These are phyloP conservation scores for Petunia secreta DNA, from an alignment of 257 asterid species.

Conservation along the genomic window DNA sequence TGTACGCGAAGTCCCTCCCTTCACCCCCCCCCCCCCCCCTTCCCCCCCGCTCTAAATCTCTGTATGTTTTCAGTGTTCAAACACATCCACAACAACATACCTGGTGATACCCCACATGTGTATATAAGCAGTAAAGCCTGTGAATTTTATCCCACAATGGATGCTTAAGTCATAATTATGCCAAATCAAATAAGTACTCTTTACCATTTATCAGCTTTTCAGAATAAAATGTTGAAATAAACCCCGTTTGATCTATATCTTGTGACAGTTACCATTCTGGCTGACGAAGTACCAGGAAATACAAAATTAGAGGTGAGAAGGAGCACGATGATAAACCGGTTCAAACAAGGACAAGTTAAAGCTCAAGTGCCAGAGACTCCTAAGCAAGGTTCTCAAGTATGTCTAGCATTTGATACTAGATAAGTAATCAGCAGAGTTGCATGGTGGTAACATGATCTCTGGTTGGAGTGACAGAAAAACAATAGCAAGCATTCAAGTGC, in stretches of 20 bases:
- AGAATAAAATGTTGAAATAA: background rate
- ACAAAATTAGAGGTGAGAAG: constrained; percentile 1
- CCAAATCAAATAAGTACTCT: background rate
- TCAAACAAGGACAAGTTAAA: background rate
- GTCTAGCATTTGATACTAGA: background rate
- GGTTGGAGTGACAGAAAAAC: background rate
- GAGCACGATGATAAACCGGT: background rate
- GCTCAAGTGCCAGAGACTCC: background rate
- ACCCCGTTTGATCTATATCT: background rate
- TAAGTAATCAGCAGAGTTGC: background rate
- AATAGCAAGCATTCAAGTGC: background rate
- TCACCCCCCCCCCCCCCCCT: too few relatives aligned
- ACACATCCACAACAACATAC: too few relatives aligned
- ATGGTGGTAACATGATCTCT: background rate
- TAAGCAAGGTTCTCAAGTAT: background rate
- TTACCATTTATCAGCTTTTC: background rate
- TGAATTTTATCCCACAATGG: background rate
- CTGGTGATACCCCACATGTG: background rate
- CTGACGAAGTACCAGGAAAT: constrained; percentile 9
- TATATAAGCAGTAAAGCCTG: background rate
- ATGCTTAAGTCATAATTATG: background rate
- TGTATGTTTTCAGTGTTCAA: too few relatives aligned
- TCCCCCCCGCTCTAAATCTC: too few relatives aligned
- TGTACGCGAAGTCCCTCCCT: too few relatives aligned
- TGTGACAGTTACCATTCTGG: background rate